Evolutionary conservation across 495 filamentous ascomycete genomes (phyloP).

Genomic region (Hyaloscypha variabilis): DNA sequence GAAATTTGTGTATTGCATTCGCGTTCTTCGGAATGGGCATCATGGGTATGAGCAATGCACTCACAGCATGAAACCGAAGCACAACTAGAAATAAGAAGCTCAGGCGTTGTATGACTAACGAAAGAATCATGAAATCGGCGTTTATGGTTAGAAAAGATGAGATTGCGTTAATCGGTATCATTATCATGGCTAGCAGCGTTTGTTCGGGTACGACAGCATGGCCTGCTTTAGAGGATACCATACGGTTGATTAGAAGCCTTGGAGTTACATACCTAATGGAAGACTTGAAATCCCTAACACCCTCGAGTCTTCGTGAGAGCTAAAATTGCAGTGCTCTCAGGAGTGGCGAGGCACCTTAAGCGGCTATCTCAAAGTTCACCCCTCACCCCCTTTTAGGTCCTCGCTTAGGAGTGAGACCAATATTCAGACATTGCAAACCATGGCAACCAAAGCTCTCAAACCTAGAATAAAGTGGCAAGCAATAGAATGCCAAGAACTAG

Average conservation of each 20-base stretch:
- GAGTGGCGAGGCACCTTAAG: too few species aligned
- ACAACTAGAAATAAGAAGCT: neutral
- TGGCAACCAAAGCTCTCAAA: too few species aligned
- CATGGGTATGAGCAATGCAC: constrained; percentile 82
- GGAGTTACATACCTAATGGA: neutral
- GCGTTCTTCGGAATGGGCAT: constrained; percentile 90
- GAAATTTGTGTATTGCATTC: constrained; percentile 77
- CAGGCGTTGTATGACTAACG: neutral
- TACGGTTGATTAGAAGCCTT: neutral
- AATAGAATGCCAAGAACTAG: too few species aligned
- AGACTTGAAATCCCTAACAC: neutral
- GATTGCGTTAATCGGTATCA: neutral
- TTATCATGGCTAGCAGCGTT: neutral
- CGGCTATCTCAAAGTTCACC: too few species aligned
- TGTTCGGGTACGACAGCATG: neutral
- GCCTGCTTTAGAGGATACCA: neutral
- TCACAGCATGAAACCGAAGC: constrained; percentile 51
- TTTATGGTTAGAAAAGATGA: neutral
- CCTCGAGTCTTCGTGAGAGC: neutral
- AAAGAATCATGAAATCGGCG: neutral
- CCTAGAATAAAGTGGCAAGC: too few species aligned
- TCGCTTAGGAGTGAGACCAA: too few species aligned
- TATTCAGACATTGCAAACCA: too few species aligned
- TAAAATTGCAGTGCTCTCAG: too few species aligned
- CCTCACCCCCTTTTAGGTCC: too few species aligned